A percentile compares a stretch with the other conserved stretches of the same genome.
Evolutionary conservation across 2,329 filamentous ascomycete genomes (phyloP).

Genomic region (Teratosphaeria nubilosa): DNA sequence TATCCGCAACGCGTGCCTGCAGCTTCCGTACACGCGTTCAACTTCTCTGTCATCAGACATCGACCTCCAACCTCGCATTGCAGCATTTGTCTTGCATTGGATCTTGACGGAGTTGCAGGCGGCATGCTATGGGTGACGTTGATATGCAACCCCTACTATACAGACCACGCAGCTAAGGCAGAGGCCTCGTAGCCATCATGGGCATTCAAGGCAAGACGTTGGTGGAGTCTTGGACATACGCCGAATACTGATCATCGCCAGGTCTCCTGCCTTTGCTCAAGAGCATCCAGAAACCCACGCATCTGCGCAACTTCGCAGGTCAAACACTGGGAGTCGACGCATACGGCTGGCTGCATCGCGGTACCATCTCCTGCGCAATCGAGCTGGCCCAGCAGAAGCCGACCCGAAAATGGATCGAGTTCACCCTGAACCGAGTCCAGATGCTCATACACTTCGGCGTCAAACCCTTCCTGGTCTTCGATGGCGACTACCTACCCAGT

Average conservation of each 20-base stretch:
- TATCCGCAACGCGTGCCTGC: background rate
- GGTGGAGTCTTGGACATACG: background rate
- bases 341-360: constrained; percentile 96
- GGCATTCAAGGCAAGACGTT: constrained; percentile 27
- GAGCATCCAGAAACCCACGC: constrained; percentile 84
- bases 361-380: constrained; percentile 78
- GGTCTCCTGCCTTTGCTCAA: constrained; percentile 86
- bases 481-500: constrained; percentile 89
- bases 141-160: background rate
- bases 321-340: constrained; percentile 91
- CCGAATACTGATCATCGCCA: constrained; percentile 26
- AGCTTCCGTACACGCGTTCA: background rate
- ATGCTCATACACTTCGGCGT: constrained; percentile 93
- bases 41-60: background rate
- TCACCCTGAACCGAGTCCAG: constrained; percentile 76
- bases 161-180: background rate
- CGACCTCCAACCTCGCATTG: background rate
- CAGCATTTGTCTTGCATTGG: background rate
- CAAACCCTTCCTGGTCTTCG: constrained; percentile 91
- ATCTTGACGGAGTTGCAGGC: background rate
- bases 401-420: constrained; percentile 81
- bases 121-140: background rate
- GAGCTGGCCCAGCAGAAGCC: constrained; percentile 83
- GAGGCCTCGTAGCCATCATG: constrained; percentile 12
- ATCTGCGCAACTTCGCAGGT: constrained; percentile 76